Conservation (phyloP, 2,329 filamentous ascomycete genomes). For the Trichoderma afroharzianum region DNA sequence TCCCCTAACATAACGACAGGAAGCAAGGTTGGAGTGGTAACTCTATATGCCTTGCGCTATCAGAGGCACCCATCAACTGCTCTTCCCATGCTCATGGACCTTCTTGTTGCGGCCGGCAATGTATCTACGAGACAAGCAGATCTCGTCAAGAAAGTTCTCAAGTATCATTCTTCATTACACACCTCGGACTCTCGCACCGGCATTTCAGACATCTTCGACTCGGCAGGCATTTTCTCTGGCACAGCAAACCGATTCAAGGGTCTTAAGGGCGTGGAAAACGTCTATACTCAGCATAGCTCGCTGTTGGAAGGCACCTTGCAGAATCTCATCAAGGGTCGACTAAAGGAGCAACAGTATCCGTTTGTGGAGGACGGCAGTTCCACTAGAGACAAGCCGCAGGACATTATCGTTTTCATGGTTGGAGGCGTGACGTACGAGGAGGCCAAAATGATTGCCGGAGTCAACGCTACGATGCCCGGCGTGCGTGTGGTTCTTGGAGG, state of each 20-base stretch:
- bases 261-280: conserved; percentile 95
- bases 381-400: conserved; percentile 92
- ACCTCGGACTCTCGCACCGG: conserved; percentile 70
- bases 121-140: conserved; percentile 72
- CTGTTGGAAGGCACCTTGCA: conserved; percentile 83
- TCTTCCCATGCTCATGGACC: conserved; percentile 78
- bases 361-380: conserved; percentile 86
- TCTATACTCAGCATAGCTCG: conserved; percentile 96
- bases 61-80: conserved; percentile 81
- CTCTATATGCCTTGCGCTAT: conserved; percentile 92
- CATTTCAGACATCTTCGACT: conserved; percentile 89
- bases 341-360: conserved; percentile 84
- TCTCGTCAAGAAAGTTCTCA: conserved; percentile 75
- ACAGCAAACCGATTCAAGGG: conserved; percentile 88
- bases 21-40: conserved; percentile 84
- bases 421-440: conserved; percentile 96
- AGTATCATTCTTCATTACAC: conserved; percentile 84
- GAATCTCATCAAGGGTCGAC: conserved; percentile 84
- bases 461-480: conserved; percentile 87
- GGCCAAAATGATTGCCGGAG: conserved; percentile 89
- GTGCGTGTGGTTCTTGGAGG: conserved; percentile 86
- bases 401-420: conserved; percentile 91
- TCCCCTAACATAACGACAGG: conserved; percentile 71
- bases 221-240: conserved; percentile 83
- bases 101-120: conserved; percentile 79